Base-by-base conservation (phyloP, 106 monocot genomes). In the Narthecium ossifragum region DNA sequence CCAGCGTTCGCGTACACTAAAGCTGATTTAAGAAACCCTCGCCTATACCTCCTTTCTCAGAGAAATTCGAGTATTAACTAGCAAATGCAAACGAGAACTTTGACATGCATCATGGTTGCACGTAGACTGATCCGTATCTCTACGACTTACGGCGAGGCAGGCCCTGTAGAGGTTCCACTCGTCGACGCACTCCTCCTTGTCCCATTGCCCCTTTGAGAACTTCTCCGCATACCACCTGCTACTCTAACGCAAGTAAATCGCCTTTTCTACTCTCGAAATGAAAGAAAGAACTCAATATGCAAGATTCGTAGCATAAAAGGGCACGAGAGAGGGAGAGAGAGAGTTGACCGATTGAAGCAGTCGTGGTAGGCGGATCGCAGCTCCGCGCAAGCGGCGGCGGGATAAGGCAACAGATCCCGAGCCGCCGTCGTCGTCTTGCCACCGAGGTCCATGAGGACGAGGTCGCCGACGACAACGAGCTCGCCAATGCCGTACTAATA, bases 161-260 rank as follows among this genome's bases (percentile, higher is more conserved):
- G 82, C 85, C 39, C 85, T 70, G 72, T 94, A 94, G 67, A 83
- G 85, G 39, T 89, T 80, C 89, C 89, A 94, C 73, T 94, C 79
- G 43, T 36, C 71, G 52, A 79, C 77, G 78, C 93, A 94, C 63
- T 82, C 88, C 53, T 82, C 80, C 41, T 83, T 85, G 41, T 85
- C 73, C 82, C 85, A 77, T 61, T 77, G 71, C 17, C 88, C 88
- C 63, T 89, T 93, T 17, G 85, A 76, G 73, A 93, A 93, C 77
- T 85, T 93, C 51, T 93, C 93, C 63, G 88, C 71, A 60, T 89
- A 93, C 88, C 93, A 93, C 62, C 93, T 92, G 63, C 57, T 24
- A 27, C 37, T 4, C 8, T 22, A 51, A n/a, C n/a, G n/a, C n/a
- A n/a, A n/a, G n/a, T n/a, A n/a, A n/a, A n/a, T n/a, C n/a, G n/a